Conservation (phyloP, 345 rosid species). For the Boechera stricta region DNA sequence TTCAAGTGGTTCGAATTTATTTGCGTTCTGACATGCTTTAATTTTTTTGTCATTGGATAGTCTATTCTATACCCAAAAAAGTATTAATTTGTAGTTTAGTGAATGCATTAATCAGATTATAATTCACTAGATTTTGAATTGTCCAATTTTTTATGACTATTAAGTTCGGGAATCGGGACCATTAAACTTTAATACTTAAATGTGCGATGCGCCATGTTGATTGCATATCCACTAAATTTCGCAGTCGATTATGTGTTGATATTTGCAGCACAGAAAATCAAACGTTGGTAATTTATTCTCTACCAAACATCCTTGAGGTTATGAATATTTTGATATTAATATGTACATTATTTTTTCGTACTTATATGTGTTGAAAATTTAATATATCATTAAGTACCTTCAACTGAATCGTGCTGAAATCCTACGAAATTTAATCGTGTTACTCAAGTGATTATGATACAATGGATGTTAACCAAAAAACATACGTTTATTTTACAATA, state of each 20-base stretch:
- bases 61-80: not conserved
- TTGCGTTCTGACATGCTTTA: not conserved
- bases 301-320: constrained; percentile 15
- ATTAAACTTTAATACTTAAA: not conserved
- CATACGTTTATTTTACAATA: not conserved
- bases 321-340: not conserved
- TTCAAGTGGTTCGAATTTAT: not conserved
- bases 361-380: too few relatives aligned
- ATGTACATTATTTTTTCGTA: too few relatives aligned
- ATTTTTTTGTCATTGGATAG: not conserved
- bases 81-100: not conserved
- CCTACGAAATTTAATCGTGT: not conserved
- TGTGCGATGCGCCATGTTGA: not conserved
- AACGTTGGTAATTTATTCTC: constrained; percentile 4
- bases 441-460: constrained; percentile 4
- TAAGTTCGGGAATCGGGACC: not conserved
- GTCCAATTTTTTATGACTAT: not conserved
- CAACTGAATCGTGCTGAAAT: not conserved
- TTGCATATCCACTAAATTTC: not conserved
- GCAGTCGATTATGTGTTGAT: not conserved
- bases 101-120: not conserved
- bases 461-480: not conserved
- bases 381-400: not conserved
- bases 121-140: not conserved
- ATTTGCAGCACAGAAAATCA: not conserved